These are phyloP conservation scores for Fagopyrum homotropicum DNA, from an alignment of 148 eudicot species.

Conservation along the genomic window DNA sequence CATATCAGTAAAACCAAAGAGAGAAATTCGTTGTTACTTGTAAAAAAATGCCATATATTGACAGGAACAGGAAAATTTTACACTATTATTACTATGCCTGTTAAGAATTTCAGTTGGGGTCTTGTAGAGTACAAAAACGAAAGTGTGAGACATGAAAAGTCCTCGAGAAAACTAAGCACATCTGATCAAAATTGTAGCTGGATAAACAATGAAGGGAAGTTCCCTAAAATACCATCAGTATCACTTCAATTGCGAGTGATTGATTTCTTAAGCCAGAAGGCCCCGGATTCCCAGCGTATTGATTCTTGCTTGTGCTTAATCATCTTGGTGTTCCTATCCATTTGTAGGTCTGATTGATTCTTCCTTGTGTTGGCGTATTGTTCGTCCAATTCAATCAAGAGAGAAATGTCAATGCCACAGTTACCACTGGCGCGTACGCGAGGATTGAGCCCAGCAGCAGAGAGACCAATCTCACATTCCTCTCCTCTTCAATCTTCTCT, in stretches of 20 bases:
- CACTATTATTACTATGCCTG: background rate
- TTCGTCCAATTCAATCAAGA: background rate
- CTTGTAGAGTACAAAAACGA: background rate
- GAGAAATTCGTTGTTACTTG: background rate
- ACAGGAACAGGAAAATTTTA: background rate
- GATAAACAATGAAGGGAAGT: background rate
- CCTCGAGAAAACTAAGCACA: background rate
- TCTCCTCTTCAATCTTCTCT: slow-evolving; percentile 36
- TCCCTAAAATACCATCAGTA: background rate
- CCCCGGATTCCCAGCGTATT: no score
- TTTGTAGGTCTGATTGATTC: no score
- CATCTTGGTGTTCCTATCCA: no score
- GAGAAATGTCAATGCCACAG: slow-evolving; percentile 16
- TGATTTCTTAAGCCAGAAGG: no score
- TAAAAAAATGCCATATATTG: background rate
- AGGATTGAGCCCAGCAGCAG: slow-evolving; percentile 12
- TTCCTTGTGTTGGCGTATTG: background rate
- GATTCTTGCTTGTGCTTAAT: no score
- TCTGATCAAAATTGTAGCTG: slow-evolving; percentile 4
- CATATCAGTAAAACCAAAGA: background rate
- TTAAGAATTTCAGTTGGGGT: background rate
- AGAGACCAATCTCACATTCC: slow-evolving; percentile 18
- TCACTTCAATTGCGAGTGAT: no score
- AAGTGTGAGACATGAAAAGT: background rate
- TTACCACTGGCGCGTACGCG: slow-evolving; percentile 17